phyloP scores from a whole-genome alignment of 2,329 filamentous ascomycete genomes.

The Periglandula ipomoeae region DNA sequence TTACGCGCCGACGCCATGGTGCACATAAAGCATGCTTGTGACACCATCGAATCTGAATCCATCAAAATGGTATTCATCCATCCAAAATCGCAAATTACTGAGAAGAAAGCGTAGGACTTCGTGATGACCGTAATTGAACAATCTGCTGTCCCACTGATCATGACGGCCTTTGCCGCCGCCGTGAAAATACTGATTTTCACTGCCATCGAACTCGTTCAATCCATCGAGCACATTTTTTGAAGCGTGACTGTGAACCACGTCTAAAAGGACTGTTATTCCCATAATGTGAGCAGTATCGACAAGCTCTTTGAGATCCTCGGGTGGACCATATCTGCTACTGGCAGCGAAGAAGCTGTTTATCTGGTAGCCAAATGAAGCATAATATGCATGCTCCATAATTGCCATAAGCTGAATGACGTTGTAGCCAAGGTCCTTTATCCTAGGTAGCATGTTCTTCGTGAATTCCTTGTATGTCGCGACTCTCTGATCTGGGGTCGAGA shows the following conservation, averaged over 20 bases:
- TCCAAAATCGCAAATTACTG: conserved; percentile 96
- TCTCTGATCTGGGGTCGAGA: conserved; percentile 80
- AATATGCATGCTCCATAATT: conserved; percentile 98
- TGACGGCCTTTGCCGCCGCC: conserved; percentile 75
- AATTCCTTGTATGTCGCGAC: conserved; percentile 98
- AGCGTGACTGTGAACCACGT: conserved; percentile 95
- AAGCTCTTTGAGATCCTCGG: conserved; percentile 92
- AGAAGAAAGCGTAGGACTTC: conserved; percentile 93
- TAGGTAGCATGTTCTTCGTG: conserved; percentile 80
- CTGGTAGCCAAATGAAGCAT: conserved; percentile 97
- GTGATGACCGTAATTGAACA: conserved; percentile 95
- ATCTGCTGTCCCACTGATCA: conserved; percentile 88
- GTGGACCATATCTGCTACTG: conserved; percentile 86
- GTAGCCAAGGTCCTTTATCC: conserved; percentile 85
- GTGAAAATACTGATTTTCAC: conserved; percentile 94
- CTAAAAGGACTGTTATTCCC: conserved; percentile 83
- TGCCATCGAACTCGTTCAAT: conserved; percentile 90
- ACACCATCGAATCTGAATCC: conserved; percentile 97
- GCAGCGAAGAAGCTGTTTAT: conserved; percentile 98
- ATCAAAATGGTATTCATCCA: conserved; percentile 96
- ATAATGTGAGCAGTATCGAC: conserved; percentile 90
- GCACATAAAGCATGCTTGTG: conserved; percentile 93
- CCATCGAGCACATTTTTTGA: conserved; percentile 96
- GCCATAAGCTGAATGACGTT: conserved; percentile 99
- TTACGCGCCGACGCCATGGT: conserved; percentile 95